Base-by-base conservation (phyloP, 768 basidiomycete species). In the Russula sp. region DNA sequence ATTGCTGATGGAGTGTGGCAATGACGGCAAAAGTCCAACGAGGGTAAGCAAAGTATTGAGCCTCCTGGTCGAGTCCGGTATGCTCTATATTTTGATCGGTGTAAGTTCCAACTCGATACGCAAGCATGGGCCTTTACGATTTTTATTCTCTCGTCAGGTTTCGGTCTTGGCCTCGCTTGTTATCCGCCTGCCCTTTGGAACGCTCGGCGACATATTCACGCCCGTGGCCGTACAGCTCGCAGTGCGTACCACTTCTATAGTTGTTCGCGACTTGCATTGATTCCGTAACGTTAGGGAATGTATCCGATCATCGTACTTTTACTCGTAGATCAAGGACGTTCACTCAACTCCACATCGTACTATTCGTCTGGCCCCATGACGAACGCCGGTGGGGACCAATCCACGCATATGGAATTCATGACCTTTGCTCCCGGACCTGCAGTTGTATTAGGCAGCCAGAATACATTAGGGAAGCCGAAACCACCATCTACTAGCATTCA, bases 231-330 rank as follows among this genome's bases (percentile, higher is more conserved):
- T 60, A 14, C 59, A 60, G 11, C 46, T 60, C 7, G 59, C 53
- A 10, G 59, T 60, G 25, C 34, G 53, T 47, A 34, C 4, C 11
- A 5, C 34, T 20, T 18, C n/a, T 20, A 29, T 9, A 35, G 9
- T 50, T 14, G 20, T 2, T n/a, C 45, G 10, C 5, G 35, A 43
- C 22, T 8, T 20, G 52, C 18, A 7, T 32, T 60, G 29, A 55
- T 25, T 22, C 14, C 51, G 7, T n/a, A n/a, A 22, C 8, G 20
- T 7, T 45, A 61, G 54, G 47, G 60, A 41, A 62, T 62, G 14
- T 58, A 62, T 39, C 61, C 56, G 7, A 51, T 58, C 20, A 22
- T 47, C 56, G 41, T 52, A 9, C 35, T 62, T n/a, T 6, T 61
- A n/a, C 34, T 61, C 11, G 47, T 45, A 4, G 38, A 58, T 7